Evolutionary conservation across 768 basidiomycete species (phyloP).

Genomic region (Boletus tomentosulus): DNA sequence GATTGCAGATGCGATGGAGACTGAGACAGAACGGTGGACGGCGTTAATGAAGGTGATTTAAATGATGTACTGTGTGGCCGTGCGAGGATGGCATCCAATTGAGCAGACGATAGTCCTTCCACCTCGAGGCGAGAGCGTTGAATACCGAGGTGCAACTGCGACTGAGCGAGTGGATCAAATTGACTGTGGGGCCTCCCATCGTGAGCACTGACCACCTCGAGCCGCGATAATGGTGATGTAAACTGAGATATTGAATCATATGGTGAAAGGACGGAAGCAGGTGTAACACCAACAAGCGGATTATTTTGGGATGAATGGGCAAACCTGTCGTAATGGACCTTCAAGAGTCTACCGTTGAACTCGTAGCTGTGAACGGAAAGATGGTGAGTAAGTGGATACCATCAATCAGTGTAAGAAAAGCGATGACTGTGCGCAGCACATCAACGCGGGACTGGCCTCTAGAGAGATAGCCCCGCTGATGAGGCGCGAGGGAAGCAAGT

Average conservation of each 20-base stretch:
- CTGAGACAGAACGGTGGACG: constrained; percentile 14
- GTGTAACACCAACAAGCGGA: constrained; percentile 16
- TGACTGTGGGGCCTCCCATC: constrained; percentile 21
- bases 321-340: constrained; percentile 91
- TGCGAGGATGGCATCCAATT: constrained; percentile 26
- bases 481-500: not conserved
- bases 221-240: constrained; percentile 18
- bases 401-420: not conserved
- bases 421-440: not conserved
- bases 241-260: constrained; percentile 25
- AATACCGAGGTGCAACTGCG: constrained; percentile 22
- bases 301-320: constrained; percentile 36
- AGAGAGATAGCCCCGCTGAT: not conserved
- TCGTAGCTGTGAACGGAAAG: constrained; percentile 56
- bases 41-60: constrained; percentile 21
- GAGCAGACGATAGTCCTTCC: constrained; percentile 23
- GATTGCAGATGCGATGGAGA: constrained; percentile 20
- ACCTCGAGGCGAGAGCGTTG: constrained; percentile 26
- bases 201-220: constrained; percentile 22
- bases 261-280: constrained; percentile 12
- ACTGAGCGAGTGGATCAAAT: constrained; percentile 21
- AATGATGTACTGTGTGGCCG: constrained; percentile 24
- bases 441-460: not conserved
- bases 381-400: constrained; percentile 6
- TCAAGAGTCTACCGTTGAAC: constrained; percentile 79